Base-by-base conservation (phyloP, 805 yeast species). In the Wickerhamomyces chambardii region DNA sequence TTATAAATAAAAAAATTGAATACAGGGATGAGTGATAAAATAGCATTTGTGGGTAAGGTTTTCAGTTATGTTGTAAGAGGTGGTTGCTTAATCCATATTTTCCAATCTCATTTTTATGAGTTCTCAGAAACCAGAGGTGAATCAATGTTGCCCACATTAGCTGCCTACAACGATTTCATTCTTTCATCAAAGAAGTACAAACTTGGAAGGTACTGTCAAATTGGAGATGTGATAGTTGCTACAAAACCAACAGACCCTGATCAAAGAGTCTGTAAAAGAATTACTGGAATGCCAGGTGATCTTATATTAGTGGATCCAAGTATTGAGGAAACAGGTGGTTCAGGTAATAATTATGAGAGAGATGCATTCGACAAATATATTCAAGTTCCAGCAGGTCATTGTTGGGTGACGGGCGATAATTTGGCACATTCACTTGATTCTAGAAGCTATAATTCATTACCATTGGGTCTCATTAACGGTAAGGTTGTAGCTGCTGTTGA, bases 341-440 rank as follows among this genome's bases (percentile, higher is more conserved):
- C n/a, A 24, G 12, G 27, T 11, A 18, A 17, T 12, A 25, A 28
- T 39, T 36, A 14, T 8, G 35, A 43, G 22, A 50, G 51, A 10
- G 47, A 49, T 17, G 45, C 44, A 29, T 56, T 53, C 33, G 42
- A 59, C 31, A 70, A 73, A 37, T 85, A 66, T 55, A 77, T 90
- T 8, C 66, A 63, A 37, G 89, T 92, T 0, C 98, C 98, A 1
- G 75, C 78, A 45, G 98, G 98, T 3, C 98, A 92, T 58, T 84
- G 85, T 32, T 92, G 97, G 97, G 80, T 89, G 4, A 86, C 97
- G 0, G 99, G 99, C 2, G 99, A 92, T 51, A 92, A 92, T 51
- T 58, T 90, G 38, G 71, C 85, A 19, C 86, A 80, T 45, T 84
- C 95, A 16, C 62, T 89, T 32, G 99, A 92, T 50, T 85, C 96